Conservation (phyloP, 1,284 basidiomycete genomes). For the Stereum hirsutum region DNA sequence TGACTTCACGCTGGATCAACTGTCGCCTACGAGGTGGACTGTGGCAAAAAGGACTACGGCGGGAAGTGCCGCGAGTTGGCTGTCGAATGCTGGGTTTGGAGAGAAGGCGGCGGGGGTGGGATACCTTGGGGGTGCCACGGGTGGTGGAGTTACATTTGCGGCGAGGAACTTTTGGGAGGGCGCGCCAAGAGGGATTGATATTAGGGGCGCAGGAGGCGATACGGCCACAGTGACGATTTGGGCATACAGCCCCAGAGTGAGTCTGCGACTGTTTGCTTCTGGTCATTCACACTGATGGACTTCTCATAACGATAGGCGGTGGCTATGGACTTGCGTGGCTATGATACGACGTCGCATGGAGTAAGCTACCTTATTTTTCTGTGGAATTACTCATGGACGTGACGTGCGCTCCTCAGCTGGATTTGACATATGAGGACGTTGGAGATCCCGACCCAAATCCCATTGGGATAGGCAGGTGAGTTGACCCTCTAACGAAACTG, state of each 20-base stretch:
- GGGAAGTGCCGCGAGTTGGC: slow-evolving; percentile 20
- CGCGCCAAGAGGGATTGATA: slow-evolving; percentile 28
- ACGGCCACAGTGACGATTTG: slow-evolving; percentile 26
- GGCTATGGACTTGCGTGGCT: slow-evolving; percentile 32
- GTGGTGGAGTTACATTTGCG: slow-evolving; percentile 28
- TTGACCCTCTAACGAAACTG: no score
- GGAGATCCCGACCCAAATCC: slow-evolving; percentile 31
- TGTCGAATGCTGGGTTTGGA: slow-evolving; percentile 28
- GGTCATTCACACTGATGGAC: not conserved
- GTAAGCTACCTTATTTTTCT: no score
- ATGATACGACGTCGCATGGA: slow-evolving; percentile 31
- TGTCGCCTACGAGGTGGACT: slow-evolving; percentile 22
- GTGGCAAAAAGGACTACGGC: slow-evolving; percentile 27
- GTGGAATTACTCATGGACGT: no score
- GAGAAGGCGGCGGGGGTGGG: slow-evolving; percentile 27
- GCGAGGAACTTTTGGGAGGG: slow-evolving; percentile 33
- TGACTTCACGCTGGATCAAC: slow-evolving; percentile 30
- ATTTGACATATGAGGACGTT: slow-evolving; percentile 33
- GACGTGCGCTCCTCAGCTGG: no score
- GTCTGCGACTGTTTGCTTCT: slow-evolving; percentile 5
- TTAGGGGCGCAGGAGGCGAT: slow-evolving; percentile 24
- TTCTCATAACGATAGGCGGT: slow-evolving; percentile 17
- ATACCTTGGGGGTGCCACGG: slow-evolving; percentile 30
- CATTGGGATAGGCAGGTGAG: slow-evolving; percentile 27
- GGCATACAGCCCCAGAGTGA: slow-evolving; percentile 30